Percentiles rank a stretch among this genome's conserved stretches.
Conservation (phyloP, 2,329 filamentous ascomycete genomes). For the Sporothrix phasma region DNA sequence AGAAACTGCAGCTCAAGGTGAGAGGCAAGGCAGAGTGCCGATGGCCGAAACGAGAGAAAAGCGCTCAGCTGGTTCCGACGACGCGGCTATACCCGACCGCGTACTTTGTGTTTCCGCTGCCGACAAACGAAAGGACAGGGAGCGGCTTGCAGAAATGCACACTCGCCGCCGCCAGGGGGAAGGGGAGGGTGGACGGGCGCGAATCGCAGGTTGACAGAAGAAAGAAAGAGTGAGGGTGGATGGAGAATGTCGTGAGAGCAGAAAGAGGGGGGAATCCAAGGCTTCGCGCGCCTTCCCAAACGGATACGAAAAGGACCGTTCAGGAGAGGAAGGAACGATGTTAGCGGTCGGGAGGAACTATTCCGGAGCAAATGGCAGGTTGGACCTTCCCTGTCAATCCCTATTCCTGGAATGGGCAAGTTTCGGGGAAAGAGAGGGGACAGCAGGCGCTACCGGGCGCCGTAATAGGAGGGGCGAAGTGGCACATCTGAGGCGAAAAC, state of each 20-base stretch:
- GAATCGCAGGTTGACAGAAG: neutral
- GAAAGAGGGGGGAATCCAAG: neutral
- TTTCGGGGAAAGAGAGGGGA: neutral
- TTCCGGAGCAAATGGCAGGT: neutral
- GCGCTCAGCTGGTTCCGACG: neutral
- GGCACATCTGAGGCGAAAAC: neutral
- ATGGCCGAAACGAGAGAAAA: neutral
- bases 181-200: neutral
- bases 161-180: neutral
- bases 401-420: neutral
- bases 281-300: slow-evolving; percentile 1
- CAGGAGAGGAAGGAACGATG: neutral
- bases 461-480: neutral
- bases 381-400: neutral
- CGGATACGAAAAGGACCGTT: neutral
- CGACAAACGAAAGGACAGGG: neutral
- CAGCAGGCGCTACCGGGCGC: neutral
- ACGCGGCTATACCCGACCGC: slow-evolving; percentile 14
- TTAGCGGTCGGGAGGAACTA: neutral
- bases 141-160: neutral
- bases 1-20: neutral
- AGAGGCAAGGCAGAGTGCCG: neutral
- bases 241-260: neutral
- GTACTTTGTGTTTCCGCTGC: slow-evolving; percentile 8
- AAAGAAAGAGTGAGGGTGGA: neutral